These are phyloP conservation scores for Smittium mucronatum DNA, from an alignment of 371 early-diverging fungal species.

Conservation along the genomic window DNA sequence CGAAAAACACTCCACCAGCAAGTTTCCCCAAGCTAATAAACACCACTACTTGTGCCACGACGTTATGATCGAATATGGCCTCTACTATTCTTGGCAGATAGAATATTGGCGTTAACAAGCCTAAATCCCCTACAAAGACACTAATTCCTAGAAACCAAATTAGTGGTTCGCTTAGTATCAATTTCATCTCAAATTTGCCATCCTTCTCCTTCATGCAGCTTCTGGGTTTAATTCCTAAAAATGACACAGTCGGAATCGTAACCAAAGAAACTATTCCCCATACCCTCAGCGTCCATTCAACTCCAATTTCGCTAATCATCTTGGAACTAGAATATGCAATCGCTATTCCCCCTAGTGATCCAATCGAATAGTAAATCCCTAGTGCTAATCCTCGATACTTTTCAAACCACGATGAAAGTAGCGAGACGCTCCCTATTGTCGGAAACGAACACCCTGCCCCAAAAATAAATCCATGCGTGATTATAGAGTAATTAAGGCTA, in stretches of 20 bases:
- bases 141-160: not conserved
- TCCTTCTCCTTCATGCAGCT: not conserved
- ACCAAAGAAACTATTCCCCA: not conserved
- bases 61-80: not conserved
- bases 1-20: not conserved
- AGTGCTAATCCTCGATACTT: conserved; percentile 38
- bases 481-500: conserved; percentile 13
- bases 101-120: not conserved
- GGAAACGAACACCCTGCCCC: conserved; percentile 36
- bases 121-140: not conserved
- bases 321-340: not conserved
- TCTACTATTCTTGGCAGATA: not conserved
- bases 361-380: conserved; percentile 39
- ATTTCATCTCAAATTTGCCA: not conserved
- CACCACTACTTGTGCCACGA: not conserved
- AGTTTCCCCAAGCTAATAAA: not conserved
- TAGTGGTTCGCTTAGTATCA: not conserved
- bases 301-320: not conserved
- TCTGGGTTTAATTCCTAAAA: not conserved
- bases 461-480: conserved; percentile 47
- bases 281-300: not conserved
- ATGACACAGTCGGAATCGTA: not conserved
- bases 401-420: conserved; percentile 38
- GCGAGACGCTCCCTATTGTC: conserved; percentile 35
- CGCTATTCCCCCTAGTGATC: conserved; percentile 36